Conservation (phyloP, 1,139 yeast genomes). For the Yarrowia galli region DNA sequence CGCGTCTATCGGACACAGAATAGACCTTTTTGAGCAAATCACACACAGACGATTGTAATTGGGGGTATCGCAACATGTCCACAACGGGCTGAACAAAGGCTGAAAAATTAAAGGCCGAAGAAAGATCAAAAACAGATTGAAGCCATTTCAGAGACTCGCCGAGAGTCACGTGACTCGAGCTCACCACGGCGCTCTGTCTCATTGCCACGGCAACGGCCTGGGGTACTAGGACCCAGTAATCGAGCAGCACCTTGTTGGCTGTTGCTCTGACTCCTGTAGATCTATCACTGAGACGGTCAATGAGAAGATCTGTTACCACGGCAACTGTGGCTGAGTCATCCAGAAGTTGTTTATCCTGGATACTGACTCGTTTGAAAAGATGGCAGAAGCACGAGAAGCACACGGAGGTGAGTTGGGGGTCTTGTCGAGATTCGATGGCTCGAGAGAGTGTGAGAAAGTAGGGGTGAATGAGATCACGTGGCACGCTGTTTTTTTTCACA, state of each 20-base stretch:
- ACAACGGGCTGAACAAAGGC: constrained; percentile 35
- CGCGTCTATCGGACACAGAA: constrained; percentile 5
- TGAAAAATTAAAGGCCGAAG: constrained; percentile 16
- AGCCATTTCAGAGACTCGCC: constrained; percentile 29
- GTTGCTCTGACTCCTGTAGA: constrained; percentile 57
- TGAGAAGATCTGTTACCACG: constrained; percentile 56
- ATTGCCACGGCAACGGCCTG: constrained; percentile 27
- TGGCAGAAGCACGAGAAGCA: constrained; percentile 78
- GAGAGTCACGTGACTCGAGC: constrained; percentile 9
- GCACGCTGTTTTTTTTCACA: constrained; percentile 21
- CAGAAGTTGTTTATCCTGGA: constrained; percentile 69
- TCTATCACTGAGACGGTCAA: constrained; percentile 61
- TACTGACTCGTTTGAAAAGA: constrained; percentile 74
- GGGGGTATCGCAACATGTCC: constrained; percentile 22
- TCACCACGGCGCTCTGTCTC: constrained; percentile 11
- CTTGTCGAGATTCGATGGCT: constrained; percentile 55
- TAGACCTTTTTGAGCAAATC: constrained; percentile 18
- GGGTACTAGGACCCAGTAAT: constrained; percentile 61
- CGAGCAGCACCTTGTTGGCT: constrained; percentile 66
- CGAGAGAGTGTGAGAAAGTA: constrained; percentile 65
- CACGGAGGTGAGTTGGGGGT: constrained; percentile 55
- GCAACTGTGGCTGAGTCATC: constrained; percentile 58
- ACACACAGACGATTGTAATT: not conserved
- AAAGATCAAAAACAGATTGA: not conserved
- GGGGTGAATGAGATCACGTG: constrained; percentile 55